Percentiles rank a stretch among this genome's conserved stretches.
phyloP scores from a whole-genome alignment of 1,139 yeast species.

The Hemisphaericaspora xylanilytica region DNA sequence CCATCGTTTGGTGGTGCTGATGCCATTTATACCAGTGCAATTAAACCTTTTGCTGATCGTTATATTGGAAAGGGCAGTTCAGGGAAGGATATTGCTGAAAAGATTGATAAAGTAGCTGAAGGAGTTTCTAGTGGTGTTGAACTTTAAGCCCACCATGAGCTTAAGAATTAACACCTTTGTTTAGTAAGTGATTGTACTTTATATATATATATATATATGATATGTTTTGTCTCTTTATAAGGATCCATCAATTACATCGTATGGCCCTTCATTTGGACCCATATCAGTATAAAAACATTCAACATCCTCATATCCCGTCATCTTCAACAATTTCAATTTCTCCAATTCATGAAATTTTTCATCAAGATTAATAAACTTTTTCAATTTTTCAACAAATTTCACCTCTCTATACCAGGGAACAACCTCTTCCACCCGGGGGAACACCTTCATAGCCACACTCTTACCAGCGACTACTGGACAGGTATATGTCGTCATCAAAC shows the following conservation, averaged over 20 bases:
- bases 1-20: slow-evolving; percentile 88
- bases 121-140: slow-evolving; percentile 37
- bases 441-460: slow-evolving; percentile 11
- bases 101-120: slow-evolving; percentile 47
- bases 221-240: not conserved
- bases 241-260: not conserved
- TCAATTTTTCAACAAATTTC: slow-evolving; percentile 10
- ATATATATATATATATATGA: not conserved
- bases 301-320: slow-evolving; percentile 16
- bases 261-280: slow-evolving; percentile 2
- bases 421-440: slow-evolving; percentile 8
- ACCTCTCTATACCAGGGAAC: slow-evolving; percentile 9
- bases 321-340: slow-evolving; percentile 8
- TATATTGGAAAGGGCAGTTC: slow-evolving; percentile 36
- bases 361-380: slow-evolving; percentile 7
- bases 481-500: slow-evolving; percentile 8
- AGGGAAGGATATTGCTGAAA: slow-evolving; percentile 27
- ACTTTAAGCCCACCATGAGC: too few relatives aligned
- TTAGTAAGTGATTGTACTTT: not conserved
- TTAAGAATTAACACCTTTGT: too few relatives aligned
- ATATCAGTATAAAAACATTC: slow-evolving; percentile 11
- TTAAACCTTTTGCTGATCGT: slow-evolving; percentile 72
- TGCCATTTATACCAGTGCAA: slow-evolving; percentile 57
- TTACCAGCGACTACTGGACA: slow-evolving; percentile 12
- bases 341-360: slow-evolving; percentile 5